phyloP scores from a whole-genome alignment of 2,329 filamentous ascomycete species.

The Fusarium redolens region DNA sequence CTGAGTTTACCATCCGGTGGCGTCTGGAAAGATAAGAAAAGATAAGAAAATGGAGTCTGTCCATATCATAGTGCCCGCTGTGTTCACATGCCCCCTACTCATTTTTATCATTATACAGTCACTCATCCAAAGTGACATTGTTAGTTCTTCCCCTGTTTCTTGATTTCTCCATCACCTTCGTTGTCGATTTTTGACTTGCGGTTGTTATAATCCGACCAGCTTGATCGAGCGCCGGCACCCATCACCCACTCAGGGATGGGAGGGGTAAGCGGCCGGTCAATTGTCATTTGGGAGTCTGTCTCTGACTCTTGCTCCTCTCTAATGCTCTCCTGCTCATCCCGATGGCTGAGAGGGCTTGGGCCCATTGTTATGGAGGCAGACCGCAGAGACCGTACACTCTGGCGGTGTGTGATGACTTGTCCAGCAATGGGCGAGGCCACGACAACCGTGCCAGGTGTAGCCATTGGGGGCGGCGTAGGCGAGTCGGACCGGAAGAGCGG shows the following conservation, averaged over 20 bases:
- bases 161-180: constrained; percentile 16
- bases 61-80: constrained; percentile 37
- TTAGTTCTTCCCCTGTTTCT: constrained; percentile 11
- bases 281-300: constrained; percentile 35
- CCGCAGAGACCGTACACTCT: constrained; percentile 64
- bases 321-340: constrained; percentile 47
- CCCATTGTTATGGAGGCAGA: constrained; percentile 64
- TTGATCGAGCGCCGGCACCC: constrained; percentile 62
- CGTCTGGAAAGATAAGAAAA: constrained; percentile 9
- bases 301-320: constrained; percentile 41
- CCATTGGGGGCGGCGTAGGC: constrained; percentile 72
- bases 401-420: constrained; percentile 67
- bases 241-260: constrained; percentile 72
- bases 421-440: constrained; percentile 76
- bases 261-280: constrained; percentile 65
- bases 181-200: constrained; percentile 46
- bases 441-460: constrained; percentile 77
- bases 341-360: constrained; percentile 60
- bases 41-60: constrained; percentile 27
- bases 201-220: constrained; percentile 59
- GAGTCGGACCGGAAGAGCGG: constrained; percentile 81
- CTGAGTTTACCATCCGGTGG: constrained; percentile 7
- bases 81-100: constrained; percentile 11
- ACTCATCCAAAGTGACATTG: neutral
- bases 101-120: constrained; percentile 30